Conservation (phyloP, 495 filamentous ascomycete genomes). For the Beverwykella pulmonaria region DNA sequence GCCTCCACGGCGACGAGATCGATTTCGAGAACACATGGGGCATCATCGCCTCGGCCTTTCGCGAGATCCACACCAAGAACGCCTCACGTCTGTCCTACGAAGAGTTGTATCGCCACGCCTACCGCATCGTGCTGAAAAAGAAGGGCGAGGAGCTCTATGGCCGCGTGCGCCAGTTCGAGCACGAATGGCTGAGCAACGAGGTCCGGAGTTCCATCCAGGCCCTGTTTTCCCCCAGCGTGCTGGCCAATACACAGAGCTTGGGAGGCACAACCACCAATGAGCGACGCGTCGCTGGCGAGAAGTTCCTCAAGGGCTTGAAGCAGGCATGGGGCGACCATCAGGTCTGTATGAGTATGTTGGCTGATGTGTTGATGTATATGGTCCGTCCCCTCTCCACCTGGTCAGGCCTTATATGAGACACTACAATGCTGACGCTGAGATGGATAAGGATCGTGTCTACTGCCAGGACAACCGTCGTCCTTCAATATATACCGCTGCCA, state of each 20-base stretch:
- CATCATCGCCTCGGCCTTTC: conserved; percentile 69
- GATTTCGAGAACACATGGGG: conserved; percentile 86
- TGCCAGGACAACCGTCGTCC: conserved; percentile 70
- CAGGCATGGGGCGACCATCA: conserved; percentile 85
- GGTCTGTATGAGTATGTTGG: conserved; percentile 93
- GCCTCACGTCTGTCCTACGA: conserved; percentile 91
- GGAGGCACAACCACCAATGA: conserved; percentile 68
- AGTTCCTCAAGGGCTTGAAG: conserved; percentile 75
- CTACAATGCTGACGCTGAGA: neutral
- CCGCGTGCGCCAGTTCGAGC: conserved; percentile 75
- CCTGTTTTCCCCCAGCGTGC: conserved; percentile 63
- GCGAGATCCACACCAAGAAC: conserved; percentile 89
- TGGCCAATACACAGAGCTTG: conserved; percentile 33
- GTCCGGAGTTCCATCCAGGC: conserved; percentile 66
- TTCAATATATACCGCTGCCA: conserved; percentile 78
- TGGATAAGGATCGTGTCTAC: conserved; percentile 70
- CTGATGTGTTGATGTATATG: conserved; percentile 98
- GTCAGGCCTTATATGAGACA: neutral
- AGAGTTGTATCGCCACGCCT: conserved; percentile 92
- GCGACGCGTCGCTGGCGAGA: conserved; percentile 77
- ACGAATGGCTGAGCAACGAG: conserved; percentile 70
- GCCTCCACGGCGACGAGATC: conserved; percentile 58
- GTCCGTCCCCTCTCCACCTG: conserved; percentile 49
- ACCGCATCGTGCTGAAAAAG: conserved; percentile 89
- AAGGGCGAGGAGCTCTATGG: conserved; percentile 84